A percentile compares a stretch with the other conserved stretches of the same genome.
Evolutionary conservation across 371 early-diverging fungal species (phyloP).

Genomic region (Dinochytrium kinnereticum): DNA sequence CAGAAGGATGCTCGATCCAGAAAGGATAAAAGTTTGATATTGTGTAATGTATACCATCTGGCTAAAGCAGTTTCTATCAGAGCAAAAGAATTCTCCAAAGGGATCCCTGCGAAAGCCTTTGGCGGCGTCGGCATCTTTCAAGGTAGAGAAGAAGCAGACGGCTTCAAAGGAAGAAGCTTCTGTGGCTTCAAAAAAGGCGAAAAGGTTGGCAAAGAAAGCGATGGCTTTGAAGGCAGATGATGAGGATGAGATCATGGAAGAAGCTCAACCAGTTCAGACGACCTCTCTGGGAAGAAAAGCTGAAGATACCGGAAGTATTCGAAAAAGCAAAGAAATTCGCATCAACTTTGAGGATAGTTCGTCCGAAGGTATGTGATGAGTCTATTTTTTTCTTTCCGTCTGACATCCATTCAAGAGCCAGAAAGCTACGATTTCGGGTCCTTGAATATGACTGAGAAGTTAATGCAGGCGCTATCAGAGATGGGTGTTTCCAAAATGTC

Average conservation of each 20-base stretch:
- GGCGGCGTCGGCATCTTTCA: background rate
- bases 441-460: background rate
- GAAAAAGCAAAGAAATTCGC: background rate
- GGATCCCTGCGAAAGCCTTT: background rate
- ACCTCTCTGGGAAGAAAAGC: background rate
- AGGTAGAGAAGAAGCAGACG: conserved; percentile 1
- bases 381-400: no score
- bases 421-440: background rate
- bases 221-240: background rate
- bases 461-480: background rate
- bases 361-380: no score
- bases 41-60: no score
- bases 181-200: background rate
- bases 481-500: background rate
- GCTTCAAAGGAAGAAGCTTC: background rate
- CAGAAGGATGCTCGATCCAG: background rate
- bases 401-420: background rate
- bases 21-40: background rate
- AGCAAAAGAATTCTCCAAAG: background rate
- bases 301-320: background rate
- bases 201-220: background rate
- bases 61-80: background rate
- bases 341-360: background rate
- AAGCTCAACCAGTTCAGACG: background rate
- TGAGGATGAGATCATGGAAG: background rate